Percentiles rank a stretch among this genome's conserved stretches.
These are phyloP conservation scores for Erythrobasidium hasegawianum DNA, from an alignment of 1,284 basidiomycete genomes.

Conservation along the genomic window DNA sequence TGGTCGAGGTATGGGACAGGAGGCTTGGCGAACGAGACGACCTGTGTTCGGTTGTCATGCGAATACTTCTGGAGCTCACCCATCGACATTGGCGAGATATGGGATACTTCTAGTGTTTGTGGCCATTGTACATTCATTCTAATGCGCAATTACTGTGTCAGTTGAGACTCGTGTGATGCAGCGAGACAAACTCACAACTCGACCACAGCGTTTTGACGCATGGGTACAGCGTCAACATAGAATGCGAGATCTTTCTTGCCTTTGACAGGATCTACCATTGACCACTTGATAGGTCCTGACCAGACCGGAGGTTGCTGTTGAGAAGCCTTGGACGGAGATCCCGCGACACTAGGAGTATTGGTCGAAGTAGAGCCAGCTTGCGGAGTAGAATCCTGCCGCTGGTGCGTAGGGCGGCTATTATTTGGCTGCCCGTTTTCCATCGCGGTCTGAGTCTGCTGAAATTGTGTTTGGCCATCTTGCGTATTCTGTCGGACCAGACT, in stretches of 20 bases:
- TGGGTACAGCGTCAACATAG: slow-evolving; percentile 28
- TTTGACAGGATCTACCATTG: slow-evolving; percentile 28
- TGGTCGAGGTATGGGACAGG: slow-evolving; percentile 5
- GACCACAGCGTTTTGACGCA: slow-evolving; percentile 22
- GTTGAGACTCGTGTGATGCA: too few relatives aligned
- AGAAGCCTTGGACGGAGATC: neutral
- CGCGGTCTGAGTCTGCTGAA: neutral
- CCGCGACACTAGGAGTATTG: neutral
- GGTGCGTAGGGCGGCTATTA: neutral
- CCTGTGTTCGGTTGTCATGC: slow-evolving; percentile 21
- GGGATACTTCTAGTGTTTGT: slow-evolving; percentile 13
- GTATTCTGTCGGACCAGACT: neutral
- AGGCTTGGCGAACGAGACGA: slow-evolving; percentile 19
- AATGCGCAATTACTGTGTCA: too few relatives aligned
- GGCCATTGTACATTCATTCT: slow-evolving; percentile 32
- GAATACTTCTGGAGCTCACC: slow-evolving; percentile 30
- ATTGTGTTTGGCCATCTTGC: neutral
- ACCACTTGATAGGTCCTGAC: slow-evolving; percentile 20
- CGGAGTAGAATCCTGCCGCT: neutral
- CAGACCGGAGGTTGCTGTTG: slow-evolving; percentile 4
- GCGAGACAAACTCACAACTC: too few relatives aligned
- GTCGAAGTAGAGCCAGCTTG: neutral
- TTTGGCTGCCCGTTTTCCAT: neutral
- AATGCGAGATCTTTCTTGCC: slow-evolving; percentile 27
- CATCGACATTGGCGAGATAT: slow-evolving; percentile 30